Evolutionary conservation across 2,329 filamentous ascomycete genomes (phyloP).

Genomic region (Trichothecium roseum): DNA sequence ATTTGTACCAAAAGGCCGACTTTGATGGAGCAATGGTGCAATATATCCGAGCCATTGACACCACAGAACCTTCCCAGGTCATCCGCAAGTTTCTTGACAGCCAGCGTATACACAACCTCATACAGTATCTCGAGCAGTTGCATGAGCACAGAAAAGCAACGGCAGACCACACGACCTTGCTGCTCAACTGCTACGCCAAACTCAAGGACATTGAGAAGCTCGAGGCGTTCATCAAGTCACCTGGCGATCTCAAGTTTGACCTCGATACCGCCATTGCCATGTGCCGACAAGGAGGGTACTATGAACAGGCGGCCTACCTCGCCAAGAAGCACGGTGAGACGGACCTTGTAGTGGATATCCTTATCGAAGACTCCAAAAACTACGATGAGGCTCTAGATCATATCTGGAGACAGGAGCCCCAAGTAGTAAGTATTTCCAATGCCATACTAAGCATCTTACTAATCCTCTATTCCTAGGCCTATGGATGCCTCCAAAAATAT

Average conservation of each 20-base stretch:
- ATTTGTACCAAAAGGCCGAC: constrained; percentile 87
- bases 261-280: constrained; percentile 94
- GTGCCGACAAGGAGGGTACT: constrained; percentile 95
- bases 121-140: constrained; percentile 91
- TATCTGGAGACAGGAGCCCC: constrained; percentile 78
- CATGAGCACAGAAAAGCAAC: constrained; percentile 92
- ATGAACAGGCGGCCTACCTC: constrained; percentile 89
- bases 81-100: constrained; percentile 97
- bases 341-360: constrained; percentile 85
- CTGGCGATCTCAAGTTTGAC: constrained; percentile 90
- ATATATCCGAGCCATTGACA: constrained; percentile 91
- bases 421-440: constrained; percentile 43
- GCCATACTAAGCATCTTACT: constrained; percentile 24
- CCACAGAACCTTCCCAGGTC: constrained; percentile 90
- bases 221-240: constrained; percentile 92
- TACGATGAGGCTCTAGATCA: constrained; percentile 84
- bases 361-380: constrained; percentile 90
- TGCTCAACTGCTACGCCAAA: constrained; percentile 96
- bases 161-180: constrained; percentile 85
- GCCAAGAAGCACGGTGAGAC: constrained; percentile 91
- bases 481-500: constrained; percentile 88
- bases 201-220: constrained; percentile 94
- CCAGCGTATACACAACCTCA: constrained; percentile 93
- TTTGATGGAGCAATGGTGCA: constrained; percentile 99
- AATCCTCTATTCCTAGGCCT: constrained; percentile 64